Conservation (phyloP, 768 basidiomycete species). For the Naganishia antarctica region DNA sequence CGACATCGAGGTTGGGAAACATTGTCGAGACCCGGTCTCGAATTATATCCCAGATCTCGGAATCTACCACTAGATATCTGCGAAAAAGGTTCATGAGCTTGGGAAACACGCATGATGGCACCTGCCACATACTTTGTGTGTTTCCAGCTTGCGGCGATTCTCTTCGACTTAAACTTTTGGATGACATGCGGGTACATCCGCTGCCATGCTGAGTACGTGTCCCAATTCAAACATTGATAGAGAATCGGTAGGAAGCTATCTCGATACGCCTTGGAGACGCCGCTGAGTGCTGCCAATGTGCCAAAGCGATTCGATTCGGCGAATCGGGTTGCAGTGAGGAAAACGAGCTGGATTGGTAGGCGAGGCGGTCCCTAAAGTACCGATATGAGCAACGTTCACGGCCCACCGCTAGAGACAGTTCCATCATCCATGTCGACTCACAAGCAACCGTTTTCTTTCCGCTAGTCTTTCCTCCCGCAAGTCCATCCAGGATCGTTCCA, state of each 20-base stretch:
- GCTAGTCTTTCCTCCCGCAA: no score
- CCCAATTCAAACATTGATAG: neutral
- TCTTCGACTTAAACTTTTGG: neutral
- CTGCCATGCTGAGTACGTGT: neutral
- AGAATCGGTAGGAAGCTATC: neutral
- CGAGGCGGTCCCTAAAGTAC: neutral
- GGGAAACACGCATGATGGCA: neutral
- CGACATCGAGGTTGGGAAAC: neutral
- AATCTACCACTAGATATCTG: neutral
- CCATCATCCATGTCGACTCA: no score
- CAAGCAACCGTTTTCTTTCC: no score
- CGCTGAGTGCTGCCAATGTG: neutral
- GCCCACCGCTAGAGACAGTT: no score
- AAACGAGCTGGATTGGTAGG: neutral
- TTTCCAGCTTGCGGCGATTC: neutral
- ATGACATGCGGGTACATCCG: neutral
- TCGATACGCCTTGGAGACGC: neutral
- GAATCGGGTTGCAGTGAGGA: neutral
- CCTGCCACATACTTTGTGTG: neutral
- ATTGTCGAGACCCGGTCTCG: neutral
- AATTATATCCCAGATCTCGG: neutral
- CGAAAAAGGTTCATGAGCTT: neutral
- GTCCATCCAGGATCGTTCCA: no score
- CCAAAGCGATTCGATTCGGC: neutral
- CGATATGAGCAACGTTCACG: neutral